Percentiles rank a stretch among this genome's conserved stretches.
Conservation (phyloP, 2,329 filamentous ascomycete species). For the Diaporthe capsici region DNA sequence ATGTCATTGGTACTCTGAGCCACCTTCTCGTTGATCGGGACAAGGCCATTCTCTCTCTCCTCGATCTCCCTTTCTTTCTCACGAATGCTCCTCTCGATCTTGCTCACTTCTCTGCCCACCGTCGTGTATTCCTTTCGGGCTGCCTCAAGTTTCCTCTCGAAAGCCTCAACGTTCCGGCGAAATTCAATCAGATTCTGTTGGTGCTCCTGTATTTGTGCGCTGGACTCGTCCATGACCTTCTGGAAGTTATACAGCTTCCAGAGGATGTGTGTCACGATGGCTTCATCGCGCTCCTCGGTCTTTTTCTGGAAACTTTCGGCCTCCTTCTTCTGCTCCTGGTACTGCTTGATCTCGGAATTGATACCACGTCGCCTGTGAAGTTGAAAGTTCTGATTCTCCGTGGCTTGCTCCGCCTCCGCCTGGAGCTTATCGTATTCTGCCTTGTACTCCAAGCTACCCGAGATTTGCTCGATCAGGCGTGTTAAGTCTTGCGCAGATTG, state of each 20-base stretch:
- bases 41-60: constrained; percentile 85
- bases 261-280: constrained; percentile 91
- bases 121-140: constrained; percentile 87
- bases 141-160: constrained; percentile 82
- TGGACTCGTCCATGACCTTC: constrained; percentile 91
- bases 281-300: constrained; percentile 89
- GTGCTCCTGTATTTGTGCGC: constrained; percentile 89
- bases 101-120: constrained; percentile 81
- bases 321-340: constrained; percentile 95
- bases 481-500: constrained; percentile 96
- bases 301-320: constrained; percentile 95
- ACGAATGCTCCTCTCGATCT: constrained; percentile 88
- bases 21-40: constrained; percentile 95
- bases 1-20: constrained; percentile 81
- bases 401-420: constrained; percentile 85
- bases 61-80: constrained; percentile 89
- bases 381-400: constrained; percentile 90
- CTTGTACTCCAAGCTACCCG: constrained; percentile 94
- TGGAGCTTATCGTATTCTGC: constrained; percentile 94
- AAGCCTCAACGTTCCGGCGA: constrained; percentile 87
- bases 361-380: constrained; percentile 92
- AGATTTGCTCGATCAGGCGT: constrained; percentile 95
- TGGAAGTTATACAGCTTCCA: constrained; percentile 99
- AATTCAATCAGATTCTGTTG: constrained; percentile 96
- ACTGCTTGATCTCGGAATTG: constrained; percentile 98